Base-by-base conservation (phyloP, 805 yeast species). In the Brettanomyces naardenensis region DNA sequence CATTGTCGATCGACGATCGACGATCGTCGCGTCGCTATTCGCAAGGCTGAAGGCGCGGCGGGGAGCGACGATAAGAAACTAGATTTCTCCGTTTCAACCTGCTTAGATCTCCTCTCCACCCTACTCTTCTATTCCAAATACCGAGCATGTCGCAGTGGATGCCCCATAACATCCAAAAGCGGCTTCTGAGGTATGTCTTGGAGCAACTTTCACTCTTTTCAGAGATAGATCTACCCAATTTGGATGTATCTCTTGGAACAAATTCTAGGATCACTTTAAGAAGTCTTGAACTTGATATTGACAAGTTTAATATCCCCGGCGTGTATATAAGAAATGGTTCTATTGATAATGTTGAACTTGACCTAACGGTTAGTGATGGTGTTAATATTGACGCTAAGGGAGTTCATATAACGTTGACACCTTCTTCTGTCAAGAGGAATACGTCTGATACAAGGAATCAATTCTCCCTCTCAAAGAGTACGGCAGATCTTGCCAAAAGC, bases 191-290 rank as follows among this genome's bases (percentile, higher is more conserved):
- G 31, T 87, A 86, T 57, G 75, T 88, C 4, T 69, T 89, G 19
- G 85, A 83, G 54, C 90, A 86, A 58, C 72, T 88, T 31, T 77
- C 89, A 13, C 61, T 89, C 30, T 85, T 89, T 52, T 82, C 95
- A 1, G 55, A 52, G 37, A 72, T 88, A 18, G 94, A 88, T 56
- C 65, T 87, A 15, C 81, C 87, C 15, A 82, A 87, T 52, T 57
- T 89, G 37, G 92, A 87, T 51, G 87, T 89, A 0, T 79, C 94
- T 4, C 61, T 85, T 17, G 84, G 85, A 1, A 64, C 79, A 4
- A 69, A 66, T 39, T 60, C 62, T 31, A 46, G 64, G 56, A 70
- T 69, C 56, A 66, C 64, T 41, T 68, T 73, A 14, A 69, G 73
- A 32, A 80, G 85, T 54, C 73, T 89, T 7, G 69, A 77, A 35